phyloP scores from a whole-genome alignment of 2,329 filamentous ascomycete genomes.

The Parastagonospora nodorum region DNA sequence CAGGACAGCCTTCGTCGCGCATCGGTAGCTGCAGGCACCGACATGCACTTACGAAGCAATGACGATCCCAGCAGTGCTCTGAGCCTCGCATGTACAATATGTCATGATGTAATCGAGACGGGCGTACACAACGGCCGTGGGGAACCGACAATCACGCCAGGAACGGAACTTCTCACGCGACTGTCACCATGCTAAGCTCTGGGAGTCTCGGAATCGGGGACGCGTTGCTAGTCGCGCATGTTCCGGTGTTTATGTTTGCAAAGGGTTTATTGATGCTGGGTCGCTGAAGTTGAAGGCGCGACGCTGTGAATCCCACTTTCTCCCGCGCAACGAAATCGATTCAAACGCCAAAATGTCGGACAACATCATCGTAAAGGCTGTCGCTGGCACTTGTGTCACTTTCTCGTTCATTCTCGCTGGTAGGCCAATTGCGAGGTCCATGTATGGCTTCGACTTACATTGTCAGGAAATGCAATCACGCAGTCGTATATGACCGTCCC shows the following conservation, averaged over 20 bases:
- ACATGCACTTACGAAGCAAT: background rate
- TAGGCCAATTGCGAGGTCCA: conserved; percentile 18
- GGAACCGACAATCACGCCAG: conserved; percentile 16
- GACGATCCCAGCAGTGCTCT: background rate
- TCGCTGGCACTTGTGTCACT: conserved; percentile 54
- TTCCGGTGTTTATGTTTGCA: conserved; percentile 7
- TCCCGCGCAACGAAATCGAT: background rate
- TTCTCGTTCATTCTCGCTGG: conserved; percentile 57
- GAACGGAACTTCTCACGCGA: conserved; percentile 3
- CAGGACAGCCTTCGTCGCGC: background rate
- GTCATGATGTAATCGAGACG: conserved; percentile 14
- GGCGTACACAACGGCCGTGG: conserved; percentile 14
- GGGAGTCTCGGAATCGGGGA: conserved; percentile 6
- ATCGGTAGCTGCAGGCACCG: background rate
- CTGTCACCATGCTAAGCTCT: background rate
- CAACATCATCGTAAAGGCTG: conserved; percentile 41
- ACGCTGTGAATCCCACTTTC: background rate
- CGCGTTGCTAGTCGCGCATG: background rate
- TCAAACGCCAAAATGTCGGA: conserved; percentile 34
- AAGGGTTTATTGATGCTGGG: conserved; percentile 7
- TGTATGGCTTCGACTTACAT: conserved; percentile 2
- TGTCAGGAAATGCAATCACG: conserved; percentile 57
- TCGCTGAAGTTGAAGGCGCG: background rate
- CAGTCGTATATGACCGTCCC: conserved; percentile 60
- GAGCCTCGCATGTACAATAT: background rate